Evolutionary conservation across 768 basidiomycete genomes (phyloP).

Genomic region (Tulasnella sp.): DNA sequence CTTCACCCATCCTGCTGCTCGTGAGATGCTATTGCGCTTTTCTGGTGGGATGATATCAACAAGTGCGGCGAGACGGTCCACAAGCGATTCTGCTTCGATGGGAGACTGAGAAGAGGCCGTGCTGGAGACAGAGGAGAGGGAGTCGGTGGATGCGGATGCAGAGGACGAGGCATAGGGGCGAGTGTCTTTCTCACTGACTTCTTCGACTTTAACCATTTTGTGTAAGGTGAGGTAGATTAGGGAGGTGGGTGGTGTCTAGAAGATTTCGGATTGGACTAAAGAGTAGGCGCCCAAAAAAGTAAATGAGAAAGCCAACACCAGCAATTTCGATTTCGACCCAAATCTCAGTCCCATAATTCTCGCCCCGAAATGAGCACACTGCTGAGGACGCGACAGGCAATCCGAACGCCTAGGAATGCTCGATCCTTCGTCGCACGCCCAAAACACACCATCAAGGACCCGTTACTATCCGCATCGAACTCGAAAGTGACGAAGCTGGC

Average conservation of each 20-base stretch:
- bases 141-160: slow-evolving; percentile 45
- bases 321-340: not conserved
- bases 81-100: slow-evolving; percentile 61
- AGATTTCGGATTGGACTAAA: slow-evolving; percentile 1
- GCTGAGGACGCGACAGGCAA: not conserved
- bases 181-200: slow-evolving; percentile 36
- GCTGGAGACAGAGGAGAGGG: slow-evolving; percentile 71
- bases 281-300: not conserved
- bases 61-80: slow-evolving; percentile 82
- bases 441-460: slow-evolving; percentile 26
- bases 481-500: slow-evolving; percentile 28
- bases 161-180: slow-evolving; percentile 50
- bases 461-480: slow-evolving; percentile 23
- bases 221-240: not conserved
- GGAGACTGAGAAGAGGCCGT: slow-evolving; percentile 35
- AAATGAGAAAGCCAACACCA: not conserved
- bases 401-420: not conserved
- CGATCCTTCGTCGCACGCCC: slow-evolving; percentile 20
- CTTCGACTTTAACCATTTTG: slow-evolving; percentile 86
- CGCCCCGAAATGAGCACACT: slow-evolving; percentile 10
- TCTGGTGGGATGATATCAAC: slow-evolving; percentile 92
- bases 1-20: slow-evolving; percentile 54
- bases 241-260: not conserved
- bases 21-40: slow-evolving; percentile 66
- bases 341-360: not conserved